Conservation (phyloP, 108 stramenopile genomes). For the Nannochloropsis oceanica region DNA sequence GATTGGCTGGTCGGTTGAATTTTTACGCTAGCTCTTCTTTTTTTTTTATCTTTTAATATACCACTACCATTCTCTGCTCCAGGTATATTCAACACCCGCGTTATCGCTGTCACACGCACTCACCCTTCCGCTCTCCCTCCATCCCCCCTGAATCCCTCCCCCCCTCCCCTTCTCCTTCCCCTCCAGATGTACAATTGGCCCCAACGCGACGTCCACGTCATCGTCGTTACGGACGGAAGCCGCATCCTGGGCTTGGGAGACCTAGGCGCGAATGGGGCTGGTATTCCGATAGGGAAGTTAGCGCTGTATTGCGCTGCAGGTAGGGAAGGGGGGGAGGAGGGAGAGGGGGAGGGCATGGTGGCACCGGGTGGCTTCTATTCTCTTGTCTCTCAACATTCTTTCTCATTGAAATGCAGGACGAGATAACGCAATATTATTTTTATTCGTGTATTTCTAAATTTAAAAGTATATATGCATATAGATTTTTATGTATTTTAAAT, state of each 20-base stretch:
- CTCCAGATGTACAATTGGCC: background rate
- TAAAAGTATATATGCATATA: no score
- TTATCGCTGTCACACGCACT: no score
- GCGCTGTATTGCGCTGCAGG: conserved; percentile 83
- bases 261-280: conserved; percentile 86
- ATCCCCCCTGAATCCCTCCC: no score
- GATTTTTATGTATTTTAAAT: no score
- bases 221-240: conserved; percentile 90
- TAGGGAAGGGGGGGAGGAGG: background rate
- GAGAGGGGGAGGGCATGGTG: background rate
- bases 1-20: conserved; percentile 41
- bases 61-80: background rate
- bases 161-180: background rate
- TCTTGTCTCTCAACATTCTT: no score
- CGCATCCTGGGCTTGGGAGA: conserved; percentile 92
- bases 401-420: no score
- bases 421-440: no score
- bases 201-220: conserved; percentile 51
- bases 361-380: no score
- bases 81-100: no score
- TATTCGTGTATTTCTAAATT: no score
- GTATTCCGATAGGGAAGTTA: conserved; percentile 82
- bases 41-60: background rate
- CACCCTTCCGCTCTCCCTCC: no score
- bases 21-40: conserved; percentile 23